Base-by-base conservation (phyloP, 2,329 filamentous ascomycete genomes). In the Colletotrichum acutatum region DNA sequence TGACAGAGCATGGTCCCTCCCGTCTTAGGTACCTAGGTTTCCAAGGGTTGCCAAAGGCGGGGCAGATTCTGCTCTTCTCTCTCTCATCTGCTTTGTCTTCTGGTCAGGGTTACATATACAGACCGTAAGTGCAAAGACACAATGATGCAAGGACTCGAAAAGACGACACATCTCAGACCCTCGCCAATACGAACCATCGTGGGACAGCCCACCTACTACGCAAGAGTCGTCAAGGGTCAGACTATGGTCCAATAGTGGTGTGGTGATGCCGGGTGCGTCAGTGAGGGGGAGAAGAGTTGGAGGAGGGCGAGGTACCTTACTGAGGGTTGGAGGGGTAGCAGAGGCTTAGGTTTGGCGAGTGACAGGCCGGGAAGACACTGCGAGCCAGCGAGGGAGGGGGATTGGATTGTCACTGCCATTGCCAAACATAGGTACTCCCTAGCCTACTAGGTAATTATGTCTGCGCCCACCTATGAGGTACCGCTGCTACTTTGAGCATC, bases 111-210 rank as follows among this genome's bases (percentile, higher is more conserved):
- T 19, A 42, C 37, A 42, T 42, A 42, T 6, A 42, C 14, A 42
- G 16, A 42, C 14, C 16, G 14, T 22, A 34, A 53, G 24, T 34
- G 8, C 49, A 30, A 54, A 65, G 52, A 34, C 49, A 37, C 16
- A 32, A 67, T 49, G 68, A 71, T 67, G 46, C 68, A 71, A 67
- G 56, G 63, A 37, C 56, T 34, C 24, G 56, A 46, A 71, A 56
- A n/a, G n/a, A 34, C 34, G 34, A 60, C 53, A 46, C 24, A 57
- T 57, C 26, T 3, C 54, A 59, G 34, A n/a, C 58, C 37, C 42
- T 49, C 19, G 42, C 19, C 42, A 4, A n/a, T n/a, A 49, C 19
- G 42, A 19, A 49, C 9, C 37, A 16, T 42, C 14, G 37, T 19
- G 14, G 14, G 14, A 16, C 14, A 42, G 42, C 42, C 42, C 19